phyloP scores from a whole-genome alignment of 2,329 filamentous ascomycete genomes.

The Pezizomycotina sp. region DNA sequence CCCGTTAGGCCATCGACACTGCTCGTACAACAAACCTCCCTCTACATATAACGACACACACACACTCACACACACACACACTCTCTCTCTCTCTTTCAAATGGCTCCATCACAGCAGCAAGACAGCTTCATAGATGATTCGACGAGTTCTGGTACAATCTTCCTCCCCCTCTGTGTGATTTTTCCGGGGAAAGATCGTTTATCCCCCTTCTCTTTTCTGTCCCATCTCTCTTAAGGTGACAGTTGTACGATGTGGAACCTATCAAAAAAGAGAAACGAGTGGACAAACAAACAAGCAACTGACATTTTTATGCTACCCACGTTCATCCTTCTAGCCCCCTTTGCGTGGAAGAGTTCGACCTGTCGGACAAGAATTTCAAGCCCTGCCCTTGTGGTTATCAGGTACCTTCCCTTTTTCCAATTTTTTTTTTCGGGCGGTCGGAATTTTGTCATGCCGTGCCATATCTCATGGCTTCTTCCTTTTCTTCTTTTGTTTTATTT shows the following conservation, averaged over 20 bases:
- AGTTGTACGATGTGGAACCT: too few relatives aligned
- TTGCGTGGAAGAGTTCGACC: constrained; percentile 96
- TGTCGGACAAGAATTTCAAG: constrained; percentile 90
- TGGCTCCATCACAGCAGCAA: constrained; percentile 42
- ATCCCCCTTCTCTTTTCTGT: constrained; percentile 19
- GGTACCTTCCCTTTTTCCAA: constrained; percentile 37
- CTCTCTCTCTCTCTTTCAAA: constrained; percentile 28
- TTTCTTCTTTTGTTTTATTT: too few relatives aligned
- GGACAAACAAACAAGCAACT: too few relatives aligned
- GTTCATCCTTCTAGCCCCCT: constrained; percentile 49
- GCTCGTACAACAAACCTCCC: too few relatives aligned
- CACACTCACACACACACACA: constrained; percentile 12
- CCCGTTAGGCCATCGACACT: too few relatives aligned
- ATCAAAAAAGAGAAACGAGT: too few relatives aligned
- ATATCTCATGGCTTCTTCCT: too few relatives aligned
- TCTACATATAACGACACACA: too few relatives aligned
- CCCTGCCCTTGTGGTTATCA: constrained; percentile 97
- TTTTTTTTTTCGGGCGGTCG: constrained; percentile 17
- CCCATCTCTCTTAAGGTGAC: too few relatives aligned
- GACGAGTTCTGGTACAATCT: constrained; percentile 48
- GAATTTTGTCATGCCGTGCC: background rate
- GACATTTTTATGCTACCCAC: constrained; percentile 3
- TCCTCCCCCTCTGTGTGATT: constrained; percentile 15
- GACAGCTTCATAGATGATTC: constrained; percentile 57
- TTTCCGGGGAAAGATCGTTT: constrained; percentile 21